Base-by-base conservation (phyloP, 2,329 filamentous ascomycete species). In the Diplodia corticola region DNA sequence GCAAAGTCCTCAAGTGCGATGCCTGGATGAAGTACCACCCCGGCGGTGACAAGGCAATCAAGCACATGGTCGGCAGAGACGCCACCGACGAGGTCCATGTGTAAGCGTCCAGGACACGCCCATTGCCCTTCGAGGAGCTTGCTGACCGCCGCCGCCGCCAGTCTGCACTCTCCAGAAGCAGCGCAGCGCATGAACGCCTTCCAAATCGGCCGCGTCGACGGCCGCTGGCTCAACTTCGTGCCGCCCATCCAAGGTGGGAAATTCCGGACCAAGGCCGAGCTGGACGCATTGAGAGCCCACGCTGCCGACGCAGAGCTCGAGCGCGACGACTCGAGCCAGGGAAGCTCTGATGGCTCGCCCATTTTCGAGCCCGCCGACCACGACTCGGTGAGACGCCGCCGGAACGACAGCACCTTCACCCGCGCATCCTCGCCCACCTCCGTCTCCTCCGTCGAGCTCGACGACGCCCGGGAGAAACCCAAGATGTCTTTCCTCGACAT, bases 41-140 rank as follows among this genome's bases (percentile, higher is more conserved):
- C 13, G 95, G 95, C 66, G 95, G 95, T 71, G 89, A 94, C 73
- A 95, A 93, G 79, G 87, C 94, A 64, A 96, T 99, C 70, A 83
- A 88, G 76, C 95, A 99, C 76, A 95, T 97, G 92, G 87, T 98
- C 68, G 93, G 93, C 68, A 88, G 90, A 79, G 93, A 97, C 86
- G 94, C 92, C 60, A 97, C 94, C 12, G 93, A 97, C 77, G 95
- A 98, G 79, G 89, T 98, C 68, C 92, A 90, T 77, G 91, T 89
- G 92, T 97, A 85, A 60, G 89, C 83, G 53, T 60, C 12, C 67
- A 65, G 12, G 65, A 50, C 33, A 48, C 20, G 44, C 50, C 53
- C 24, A 48, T 28, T 30, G 66, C 22, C 17, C 35, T 4, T 35
- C 13, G 2, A 53, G 48, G 26, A 35, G 44, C 57, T 35, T 54